Evolutionary conservation across 768 basidiomycete genomes (phyloP).

Genomic region (Suillus cothurnatus): DNA sequence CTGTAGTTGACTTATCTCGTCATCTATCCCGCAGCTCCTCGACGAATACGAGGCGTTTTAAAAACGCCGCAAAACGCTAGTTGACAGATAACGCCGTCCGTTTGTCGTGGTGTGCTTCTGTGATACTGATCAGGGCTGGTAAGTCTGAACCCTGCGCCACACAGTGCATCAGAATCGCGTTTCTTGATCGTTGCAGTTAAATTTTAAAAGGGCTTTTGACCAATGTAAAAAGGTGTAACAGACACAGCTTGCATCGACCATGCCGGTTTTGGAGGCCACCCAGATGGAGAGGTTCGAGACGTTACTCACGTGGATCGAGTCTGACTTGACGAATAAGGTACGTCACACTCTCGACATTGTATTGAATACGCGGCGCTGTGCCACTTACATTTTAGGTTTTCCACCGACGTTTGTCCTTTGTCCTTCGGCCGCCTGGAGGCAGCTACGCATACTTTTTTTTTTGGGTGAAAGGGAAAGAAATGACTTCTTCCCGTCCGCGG

Average conservation of each 20-base stretch:
- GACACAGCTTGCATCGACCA: neutral
- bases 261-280: neutral
- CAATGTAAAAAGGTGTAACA: neutral
- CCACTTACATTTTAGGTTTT: neutral
- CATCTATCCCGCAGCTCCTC: neutral
- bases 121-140: neutral
- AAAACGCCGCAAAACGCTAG: neutral
- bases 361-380: neutral
- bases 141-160: constrained; percentile 1
- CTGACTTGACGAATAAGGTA: neutral
- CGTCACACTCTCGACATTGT: neutral
- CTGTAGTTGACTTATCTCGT: neutral
- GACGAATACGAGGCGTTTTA: neutral
- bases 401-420: neutral
- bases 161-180: neutral
- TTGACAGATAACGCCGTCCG: neutral
- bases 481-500: neutral
- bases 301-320: neutral
- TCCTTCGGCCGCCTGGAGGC: neutral
- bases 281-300: neutral
- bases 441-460: neutral
- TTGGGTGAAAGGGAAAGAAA: neutral
- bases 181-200: neutral
- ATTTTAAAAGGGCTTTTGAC: neutral
- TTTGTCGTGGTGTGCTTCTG: neutral